Evolutionary conservation across 192 early-diverging fungal species (phyloP).

Genomic region (Backusella liffmaniae): DNA sequence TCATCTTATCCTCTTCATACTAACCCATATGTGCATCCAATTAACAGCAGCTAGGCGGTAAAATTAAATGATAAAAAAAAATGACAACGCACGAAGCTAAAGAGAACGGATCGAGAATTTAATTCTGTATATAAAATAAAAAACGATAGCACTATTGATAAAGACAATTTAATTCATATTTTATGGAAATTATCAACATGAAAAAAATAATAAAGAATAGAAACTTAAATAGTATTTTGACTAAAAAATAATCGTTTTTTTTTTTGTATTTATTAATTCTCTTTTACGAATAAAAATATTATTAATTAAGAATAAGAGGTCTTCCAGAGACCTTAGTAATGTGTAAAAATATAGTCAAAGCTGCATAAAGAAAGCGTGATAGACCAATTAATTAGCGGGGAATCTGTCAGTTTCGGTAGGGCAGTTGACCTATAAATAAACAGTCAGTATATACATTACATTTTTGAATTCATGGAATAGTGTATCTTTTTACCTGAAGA

Average conservation of each 20-base stretch:
- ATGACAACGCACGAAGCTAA: no score
- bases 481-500: neutral
- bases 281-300: neutral
- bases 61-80: no score
- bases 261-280: neutral
- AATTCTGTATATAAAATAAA: no score
- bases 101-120: no score
- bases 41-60: no score
- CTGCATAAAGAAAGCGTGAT: neutral
- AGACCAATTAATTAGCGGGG: neutral
- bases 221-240: neutral
- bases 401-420: slow-evolving; percentile 1
- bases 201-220: neutral
- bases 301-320: neutral
- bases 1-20: no score
- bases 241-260: neutral
- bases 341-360: neutral
- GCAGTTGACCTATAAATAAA: neutral
- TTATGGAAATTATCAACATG: neutral
- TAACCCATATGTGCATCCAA: no score
- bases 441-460: neutral
- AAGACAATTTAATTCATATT: no score
- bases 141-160: no score
- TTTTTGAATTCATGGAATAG: neutral
- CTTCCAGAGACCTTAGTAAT: neutral